Evolutionary conservation across 805 yeast genomes (phyloP).

Genomic region (Starmera caribaea): DNA sequence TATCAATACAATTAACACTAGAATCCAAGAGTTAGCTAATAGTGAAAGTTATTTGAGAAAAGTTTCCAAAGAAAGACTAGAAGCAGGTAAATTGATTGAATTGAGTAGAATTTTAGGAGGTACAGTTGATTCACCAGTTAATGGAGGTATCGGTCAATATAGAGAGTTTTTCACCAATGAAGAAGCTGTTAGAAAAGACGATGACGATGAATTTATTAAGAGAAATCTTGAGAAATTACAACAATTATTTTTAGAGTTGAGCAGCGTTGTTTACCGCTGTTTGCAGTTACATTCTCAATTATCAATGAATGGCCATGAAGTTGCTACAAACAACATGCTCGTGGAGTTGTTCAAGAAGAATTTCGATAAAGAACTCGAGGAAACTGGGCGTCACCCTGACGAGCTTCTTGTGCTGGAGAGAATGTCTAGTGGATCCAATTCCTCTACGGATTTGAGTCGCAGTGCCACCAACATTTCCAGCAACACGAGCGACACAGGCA

Average conservation of each 20-base stretch:
- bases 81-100: conserved; percentile 43
- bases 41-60: conserved; percentile 51
- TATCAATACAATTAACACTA: conserved; percentile 49
- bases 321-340: conserved; percentile 5
- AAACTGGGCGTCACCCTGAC: conserved; percentile 19
- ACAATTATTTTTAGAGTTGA: conserved; percentile 55
- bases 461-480: conserved; percentile 7
- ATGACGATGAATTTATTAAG: conserved; percentile 15
- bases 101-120: conserved; percentile 68
- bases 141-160: conserved; percentile 86
- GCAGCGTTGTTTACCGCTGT: conserved; percentile 55
- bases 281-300: conserved; percentile 19
- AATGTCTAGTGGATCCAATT: conserved; percentile 1
- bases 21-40: conserved; percentile 64
- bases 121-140: conserved; percentile 86
- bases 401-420: conserved; percentile 8
- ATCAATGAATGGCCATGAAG: too few relatives aligned
- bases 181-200: conserved; percentile 16
- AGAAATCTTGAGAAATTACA: conserved; percentile 19
- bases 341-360: conserved; percentile 53
- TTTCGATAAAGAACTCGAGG: conserved; percentile 52
- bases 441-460: conserved; percentile 4
- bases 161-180: conserved; percentile 50
- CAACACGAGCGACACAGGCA: conserved; percentile 7
- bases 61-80: conserved; percentile 42